Base-by-base conservation (phyloP, 805 yeast genomes). In the Clavispora phyllophila region DNA sequence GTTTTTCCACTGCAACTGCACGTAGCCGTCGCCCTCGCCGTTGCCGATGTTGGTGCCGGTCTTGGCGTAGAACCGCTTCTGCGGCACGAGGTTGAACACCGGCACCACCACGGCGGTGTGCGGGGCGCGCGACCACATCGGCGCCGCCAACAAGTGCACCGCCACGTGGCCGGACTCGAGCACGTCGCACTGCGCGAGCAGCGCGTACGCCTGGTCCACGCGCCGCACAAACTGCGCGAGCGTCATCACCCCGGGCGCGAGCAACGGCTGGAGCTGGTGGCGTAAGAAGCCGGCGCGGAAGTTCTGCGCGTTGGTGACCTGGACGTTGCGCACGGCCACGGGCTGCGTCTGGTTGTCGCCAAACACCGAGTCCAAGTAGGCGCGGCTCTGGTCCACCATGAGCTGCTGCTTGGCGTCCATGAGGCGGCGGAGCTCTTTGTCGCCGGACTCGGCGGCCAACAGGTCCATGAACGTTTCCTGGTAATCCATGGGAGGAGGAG, bases 41-140 rank as follows among this genome's bases (percentile, higher is more conserved):
- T 93, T 91, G 2, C 98, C 98, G 7, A 93, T 78, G 61, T 89
- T 90, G 2, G 98, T 93, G 4, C 99, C 99, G 1, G 97, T 87
- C 54, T 85, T 86, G 41, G 95, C 90, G 46, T 77, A 74, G 53
- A 89, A 84, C 50, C 76, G 75, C 52, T 87, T 87, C 4, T 76
- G 76, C 0, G 91, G 90, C 5, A 61, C 32, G 4, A 65, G 43
- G 40, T 65, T 65, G 52, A 68, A 65, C 2, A 65, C 58, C 2
- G 75, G 73, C 2, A 64, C 62, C 18, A 72, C 43, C 35, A 53
- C 55, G 41, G 57, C 33, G 32, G 50, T 46, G 26, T 45, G 41
- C 28, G 43, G 45, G 22, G 19, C 22, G 25, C 33, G 19, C 9
- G 43, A 18, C 47, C 51, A 44, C 18, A 24, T 20, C n/a, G 31